Evolutionary conservation across 371 early-diverging fungal species (phyloP).

Genomic region (Saksenaea vasiformis): DNA sequence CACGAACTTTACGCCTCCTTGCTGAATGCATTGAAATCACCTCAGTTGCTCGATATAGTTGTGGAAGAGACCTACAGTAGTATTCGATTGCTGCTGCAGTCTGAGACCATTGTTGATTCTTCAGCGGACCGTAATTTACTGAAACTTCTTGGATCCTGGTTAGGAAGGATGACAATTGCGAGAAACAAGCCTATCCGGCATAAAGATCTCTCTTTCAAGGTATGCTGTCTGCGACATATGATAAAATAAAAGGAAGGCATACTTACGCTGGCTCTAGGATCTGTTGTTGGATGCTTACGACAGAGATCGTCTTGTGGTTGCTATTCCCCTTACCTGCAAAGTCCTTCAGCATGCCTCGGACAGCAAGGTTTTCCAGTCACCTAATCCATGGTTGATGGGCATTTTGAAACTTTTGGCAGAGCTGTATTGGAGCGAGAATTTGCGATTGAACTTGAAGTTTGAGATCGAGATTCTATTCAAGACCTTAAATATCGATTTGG

Average conservation of each 20-base stretch:
- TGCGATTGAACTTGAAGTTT: constrained; percentile 93
- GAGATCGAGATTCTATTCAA: constrained; percentile 96
- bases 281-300: constrained; percentile 88
- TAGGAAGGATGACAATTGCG: constrained; percentile 91
- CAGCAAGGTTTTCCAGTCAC: constrained; percentile 89
- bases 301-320: constrained; percentile 82
- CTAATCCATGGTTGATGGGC: constrained; percentile 97
- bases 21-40: constrained; percentile 67
- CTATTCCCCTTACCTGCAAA: constrained; percentile 97
- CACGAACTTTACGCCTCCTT: constrained; percentile 85
- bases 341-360: constrained; percentile 84
- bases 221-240: constrained; percentile 18
- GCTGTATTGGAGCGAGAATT: constrained; percentile 88
- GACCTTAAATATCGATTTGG: constrained; percentile 79
- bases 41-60: constrained; percentile 63
- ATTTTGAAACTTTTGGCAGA: constrained; percentile 89
- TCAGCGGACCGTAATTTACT: constrained; percentile 85
- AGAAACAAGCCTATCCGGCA: constrained; percentile 92
- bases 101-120: constrained; percentile 84
- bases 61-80: constrained; percentile 87
- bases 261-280: constrained; percentile 59
- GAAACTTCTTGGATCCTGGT: constrained; percentile 96
- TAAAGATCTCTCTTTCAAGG: constrained; percentile 91
- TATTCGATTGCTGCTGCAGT: constrained; percentile 81
- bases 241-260: too few species aligned